These are phyloP conservation scores for Hygrocybe coccinea DNA, from an alignment of 768 basidiomycete species.

Conservation along the genomic window DNA sequence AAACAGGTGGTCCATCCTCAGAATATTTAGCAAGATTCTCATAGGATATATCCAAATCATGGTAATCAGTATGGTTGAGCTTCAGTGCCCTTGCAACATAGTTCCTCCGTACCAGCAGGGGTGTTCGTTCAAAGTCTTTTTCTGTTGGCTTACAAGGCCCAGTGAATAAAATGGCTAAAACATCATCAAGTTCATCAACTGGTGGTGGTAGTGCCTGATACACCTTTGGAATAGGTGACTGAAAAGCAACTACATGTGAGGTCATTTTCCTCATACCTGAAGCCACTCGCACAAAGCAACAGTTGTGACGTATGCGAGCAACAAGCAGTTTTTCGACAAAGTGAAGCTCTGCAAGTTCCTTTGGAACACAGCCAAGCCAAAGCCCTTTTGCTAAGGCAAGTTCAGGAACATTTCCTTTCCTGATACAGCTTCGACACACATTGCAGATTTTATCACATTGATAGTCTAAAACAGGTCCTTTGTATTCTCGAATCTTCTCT, in stretches of 20 bases:
- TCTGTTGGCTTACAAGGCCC: conserved; percentile 23
- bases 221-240: conserved; percentile 27
- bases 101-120: conserved; percentile 28
- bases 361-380: conserved; percentile 31
- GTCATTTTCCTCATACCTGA: conserved; percentile 16
- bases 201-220: conserved; percentile 31
- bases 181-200: conserved; percentile 28
- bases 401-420: conserved; percentile 5
- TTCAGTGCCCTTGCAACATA: conserved; percentile 24
- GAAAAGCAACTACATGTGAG: conserved; percentile 19
- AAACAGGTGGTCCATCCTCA: conserved; percentile 12
- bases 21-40: conserved; percentile 19
- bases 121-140: conserved; percentile 23
- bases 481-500: conserved; percentile 9
- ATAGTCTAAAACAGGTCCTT: conserved; percentile 15
- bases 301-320: conserved; percentile 20
- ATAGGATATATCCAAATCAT: conserved; percentile 25
- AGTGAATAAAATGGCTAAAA: conserved; percentile 31
- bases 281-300: conserved; percentile 24
- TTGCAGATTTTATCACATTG: conserved; percentile 10
- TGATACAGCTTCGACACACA: neutral
- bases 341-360: conserved; percentile 17
- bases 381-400: conserved; percentile 27
- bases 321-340: conserved; percentile 27
- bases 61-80: conserved; percentile 31